Conservation (phyloP, 768 basidiomycete species). For the Hericium alpestre region DNA sequence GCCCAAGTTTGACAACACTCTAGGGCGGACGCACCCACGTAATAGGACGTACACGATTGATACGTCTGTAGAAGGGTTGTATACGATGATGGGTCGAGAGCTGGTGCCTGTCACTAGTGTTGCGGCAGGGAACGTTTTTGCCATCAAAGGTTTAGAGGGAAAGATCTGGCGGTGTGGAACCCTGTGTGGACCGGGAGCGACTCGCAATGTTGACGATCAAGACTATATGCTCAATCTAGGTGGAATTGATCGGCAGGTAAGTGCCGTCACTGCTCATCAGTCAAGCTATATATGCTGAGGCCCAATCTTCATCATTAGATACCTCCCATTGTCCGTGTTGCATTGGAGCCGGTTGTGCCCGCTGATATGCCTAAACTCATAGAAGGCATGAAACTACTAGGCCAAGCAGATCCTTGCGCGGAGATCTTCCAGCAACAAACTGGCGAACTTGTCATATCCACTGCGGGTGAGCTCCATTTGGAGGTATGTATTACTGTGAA, state of each 20-base stretch:
- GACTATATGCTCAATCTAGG: slow-evolving; percentile 75
- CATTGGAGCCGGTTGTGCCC: slow-evolving; percentile 74
- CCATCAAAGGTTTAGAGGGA: slow-evolving; percentile 80
- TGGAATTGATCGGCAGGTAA: slow-evolving; percentile 52
- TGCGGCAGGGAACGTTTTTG: slow-evolving; percentile 89
- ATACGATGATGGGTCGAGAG: slow-evolving; percentile 97
- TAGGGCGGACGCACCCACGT: slow-evolving; percentile 51
- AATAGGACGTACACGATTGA: slow-evolving; percentile 57
- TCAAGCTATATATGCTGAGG: too few relatives aligned
- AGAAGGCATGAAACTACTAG: slow-evolving; percentile 76
- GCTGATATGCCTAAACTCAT: slow-evolving; percentile 87
- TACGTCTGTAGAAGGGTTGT: slow-evolving; percentile 65
- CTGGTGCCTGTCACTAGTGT: slow-evolving; percentile 77
- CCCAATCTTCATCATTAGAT: slow-evolving; percentile 30
- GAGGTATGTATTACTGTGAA: slow-evolving; percentile 45
- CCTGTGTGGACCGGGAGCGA: slow-evolving; percentile 56
- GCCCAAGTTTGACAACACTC: slow-evolving; percentile 70
- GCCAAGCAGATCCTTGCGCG: slow-evolving; percentile 93
- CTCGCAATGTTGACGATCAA: slow-evolving; percentile 28
- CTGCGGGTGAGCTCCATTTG: slow-evolving; percentile 90
- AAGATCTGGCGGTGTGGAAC: slow-evolving; percentile 88
- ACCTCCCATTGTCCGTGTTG: slow-evolving; percentile 90
- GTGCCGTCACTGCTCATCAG: slow-evolving; percentile 9
- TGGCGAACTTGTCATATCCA: slow-evolving; percentile 93
- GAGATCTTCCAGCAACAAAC: slow-evolving; percentile 96